A percentile compares a stretch with the other conserved stretches of the same genome.
These are phyloP conservation scores for Persicaria maculosa DNA, from an alignment of 148 eudicot genomes.

Conservation along the genomic window DNA sequence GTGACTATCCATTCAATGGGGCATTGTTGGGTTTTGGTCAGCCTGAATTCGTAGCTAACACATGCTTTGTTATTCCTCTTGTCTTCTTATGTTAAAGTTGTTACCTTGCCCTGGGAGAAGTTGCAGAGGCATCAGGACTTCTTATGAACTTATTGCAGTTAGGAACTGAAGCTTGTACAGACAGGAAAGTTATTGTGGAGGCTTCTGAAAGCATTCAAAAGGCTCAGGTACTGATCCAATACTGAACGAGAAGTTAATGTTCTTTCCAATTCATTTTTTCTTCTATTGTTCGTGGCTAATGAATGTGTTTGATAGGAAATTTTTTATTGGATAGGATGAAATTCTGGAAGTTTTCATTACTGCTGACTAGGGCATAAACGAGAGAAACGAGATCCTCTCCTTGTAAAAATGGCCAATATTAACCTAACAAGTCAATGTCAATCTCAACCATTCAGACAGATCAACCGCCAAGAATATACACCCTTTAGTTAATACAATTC, in stretches of 20 bases:
- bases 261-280: background rate
- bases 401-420: no score
- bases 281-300: background rate
- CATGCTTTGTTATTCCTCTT: conserved; percentile 12
- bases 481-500: no score
- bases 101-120: conserved; percentile 87
- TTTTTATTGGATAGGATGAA: background rate
- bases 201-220: conserved; percentile 94
- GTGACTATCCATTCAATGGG: background rate
- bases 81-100: conserved; percentile 43
- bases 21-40: conserved; percentile 1
- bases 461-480: no score
- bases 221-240: conserved; percentile 48
- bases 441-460: no score
- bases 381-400: no score
- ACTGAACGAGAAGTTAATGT: background rate
- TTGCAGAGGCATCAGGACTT: conserved; percentile 54
- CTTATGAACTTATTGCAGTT: conserved; percentile 67
- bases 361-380: no score
- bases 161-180: conserved; percentile 48
- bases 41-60: background rate
- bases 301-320: background rate
- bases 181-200: conserved; percentile 59
- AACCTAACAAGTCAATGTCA: no score
- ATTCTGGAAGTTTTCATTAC: no score